Evolutionary conservation across 192 early-diverging fungal genomes (phyloP).

Genomic region (Rhizoclosmatium globosum): DNA sequence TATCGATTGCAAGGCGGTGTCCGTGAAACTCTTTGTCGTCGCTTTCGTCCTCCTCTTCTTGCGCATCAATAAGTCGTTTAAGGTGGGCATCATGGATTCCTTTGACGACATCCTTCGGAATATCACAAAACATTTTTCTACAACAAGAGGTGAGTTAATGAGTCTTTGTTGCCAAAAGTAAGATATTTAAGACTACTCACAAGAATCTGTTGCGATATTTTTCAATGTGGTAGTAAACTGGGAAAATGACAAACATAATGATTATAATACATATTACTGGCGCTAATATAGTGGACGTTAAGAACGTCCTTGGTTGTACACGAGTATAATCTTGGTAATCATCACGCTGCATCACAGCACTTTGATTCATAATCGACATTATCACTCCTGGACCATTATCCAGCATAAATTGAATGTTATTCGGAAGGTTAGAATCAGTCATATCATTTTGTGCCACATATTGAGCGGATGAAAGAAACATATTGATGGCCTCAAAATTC

Average conservation of each 20-base stretch:
- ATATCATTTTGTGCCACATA: slow-evolving; percentile 8
- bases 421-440: background rate
- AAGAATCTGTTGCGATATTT: slow-evolving; percentile 34
- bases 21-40: background rate
- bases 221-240: slow-evolving; percentile 43
- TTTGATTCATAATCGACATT: slow-evolving; percentile 37
- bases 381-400: slow-evolving; percentile 37
- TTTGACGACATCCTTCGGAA: slow-evolving; percentile 54
- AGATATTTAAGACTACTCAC: too few species aligned
- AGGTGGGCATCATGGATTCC: slow-evolving; percentile 49
- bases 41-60: slow-evolving; percentile 43
- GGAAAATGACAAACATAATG: slow-evolving; percentile 41
- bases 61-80: slow-evolving; percentile 17
- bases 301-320: background rate
- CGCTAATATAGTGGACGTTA: slow-evolving; percentile 30
- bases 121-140: slow-evolving; percentile 51
- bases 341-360: slow-evolving; percentile 8
- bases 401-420: slow-evolving; percentile 19
- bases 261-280: slow-evolving; percentile 35
- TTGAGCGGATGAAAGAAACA: slow-evolving; percentile 2
- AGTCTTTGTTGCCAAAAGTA: too few species aligned
- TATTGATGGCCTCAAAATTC: slow-evolving; percentile 23
- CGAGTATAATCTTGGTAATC: background rate
- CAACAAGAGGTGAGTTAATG: too few species aligned
- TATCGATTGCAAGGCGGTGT: background rate